Evolutionary conservation across 225 moss, liverwort and hornwort species (phyloP).

Genomic region (Physcomitrium patens): DNA sequence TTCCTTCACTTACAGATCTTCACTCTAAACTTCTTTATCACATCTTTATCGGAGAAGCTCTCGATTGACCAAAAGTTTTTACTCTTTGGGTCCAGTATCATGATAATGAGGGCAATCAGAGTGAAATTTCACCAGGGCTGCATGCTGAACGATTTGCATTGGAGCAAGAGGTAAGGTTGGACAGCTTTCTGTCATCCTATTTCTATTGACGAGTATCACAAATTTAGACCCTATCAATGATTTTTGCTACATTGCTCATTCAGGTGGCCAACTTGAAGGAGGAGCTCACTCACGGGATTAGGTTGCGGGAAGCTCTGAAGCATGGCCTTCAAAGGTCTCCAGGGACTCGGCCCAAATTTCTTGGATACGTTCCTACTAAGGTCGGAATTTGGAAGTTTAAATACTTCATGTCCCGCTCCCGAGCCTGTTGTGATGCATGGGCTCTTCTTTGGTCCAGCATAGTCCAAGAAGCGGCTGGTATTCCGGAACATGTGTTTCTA

Average conservation of each 20-base stretch:
- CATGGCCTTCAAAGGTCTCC: slow-evolving; percentile 55
- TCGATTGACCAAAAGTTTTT: slow-evolving; percentile 12
- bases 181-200: slow-evolving; percentile 6
- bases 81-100: slow-evolving; percentile 35
- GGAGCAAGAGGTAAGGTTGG: slow-evolving; percentile 53
- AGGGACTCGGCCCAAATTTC: slow-evolving; percentile 50
- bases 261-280: slow-evolving; percentile 62
- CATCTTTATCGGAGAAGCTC: slow-evolving; percentile 6
- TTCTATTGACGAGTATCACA: slow-evolving; percentile 3
- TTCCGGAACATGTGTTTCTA: slow-evolving; percentile 22
- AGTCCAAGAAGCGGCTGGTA: slow-evolving; percentile 2
- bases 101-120: slow-evolving; percentile 30
- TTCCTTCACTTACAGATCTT: neutral
- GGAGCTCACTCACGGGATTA: slow-evolving; percentile 49
- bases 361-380: slow-evolving; percentile 58
- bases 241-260: slow-evolving; percentile 7
- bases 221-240: neutral
- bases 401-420: neutral
- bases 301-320: slow-evolving; percentile 56
- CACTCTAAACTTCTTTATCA: neutral
- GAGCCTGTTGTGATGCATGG: neutral
- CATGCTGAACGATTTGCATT: slow-evolving; percentile 52
- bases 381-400: slow-evolving; percentile 26
- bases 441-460: neutral
- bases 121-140: slow-evolving; percentile 38